phyloP scores from a whole-genome alignment of 2,329 filamentous ascomycete species.

The Phoma sp. region DNA sequence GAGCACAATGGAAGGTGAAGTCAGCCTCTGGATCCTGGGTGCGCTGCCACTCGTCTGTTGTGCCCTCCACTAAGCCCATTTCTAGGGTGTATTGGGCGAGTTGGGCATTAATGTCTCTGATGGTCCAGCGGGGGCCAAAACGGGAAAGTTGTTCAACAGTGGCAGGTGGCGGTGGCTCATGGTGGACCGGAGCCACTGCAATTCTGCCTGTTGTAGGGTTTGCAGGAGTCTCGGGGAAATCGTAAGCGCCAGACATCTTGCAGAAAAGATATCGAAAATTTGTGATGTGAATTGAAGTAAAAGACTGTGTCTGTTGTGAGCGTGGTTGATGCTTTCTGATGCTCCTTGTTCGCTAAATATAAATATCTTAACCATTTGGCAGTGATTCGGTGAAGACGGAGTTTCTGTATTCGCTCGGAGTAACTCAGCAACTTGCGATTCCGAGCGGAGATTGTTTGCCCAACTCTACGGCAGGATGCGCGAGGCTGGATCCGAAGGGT shows the following conservation, averaged over 20 bases:
- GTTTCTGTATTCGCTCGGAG: background rate
- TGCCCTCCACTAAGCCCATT: slow-evolving; percentile 16
- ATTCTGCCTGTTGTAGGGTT: slow-evolving; percentile 4
- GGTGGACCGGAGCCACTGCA: slow-evolving; percentile 5
- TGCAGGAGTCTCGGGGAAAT: slow-evolving; percentile 4
- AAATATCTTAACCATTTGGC: background rate
- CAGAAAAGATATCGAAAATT: no score
- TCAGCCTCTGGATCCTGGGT: slow-evolving; percentile 12
- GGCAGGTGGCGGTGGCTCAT: slow-evolving; percentile 4
- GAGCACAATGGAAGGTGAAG: slow-evolving; percentile 11
- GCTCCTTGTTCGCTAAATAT: background rate
- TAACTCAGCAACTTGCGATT: background rate
- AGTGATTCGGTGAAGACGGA: background rate
- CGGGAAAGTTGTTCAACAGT: slow-evolving; percentile 5
- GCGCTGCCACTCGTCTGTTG: slow-evolving; percentile 9
- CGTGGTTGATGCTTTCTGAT: no score
- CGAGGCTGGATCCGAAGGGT: no score
- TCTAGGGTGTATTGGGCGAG: slow-evolving; percentile 12
- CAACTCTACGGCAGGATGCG: no score
- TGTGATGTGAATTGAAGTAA: no score
- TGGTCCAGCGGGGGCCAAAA: slow-evolving; percentile 10
- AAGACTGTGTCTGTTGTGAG: no score
- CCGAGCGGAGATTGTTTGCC: no score
- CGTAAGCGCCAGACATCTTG: no score
- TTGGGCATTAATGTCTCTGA: slow-evolving; percentile 1